Conservation (phyloP, 2,329 filamentous ascomycete genomes). For the Microdochium paspali region DNA sequence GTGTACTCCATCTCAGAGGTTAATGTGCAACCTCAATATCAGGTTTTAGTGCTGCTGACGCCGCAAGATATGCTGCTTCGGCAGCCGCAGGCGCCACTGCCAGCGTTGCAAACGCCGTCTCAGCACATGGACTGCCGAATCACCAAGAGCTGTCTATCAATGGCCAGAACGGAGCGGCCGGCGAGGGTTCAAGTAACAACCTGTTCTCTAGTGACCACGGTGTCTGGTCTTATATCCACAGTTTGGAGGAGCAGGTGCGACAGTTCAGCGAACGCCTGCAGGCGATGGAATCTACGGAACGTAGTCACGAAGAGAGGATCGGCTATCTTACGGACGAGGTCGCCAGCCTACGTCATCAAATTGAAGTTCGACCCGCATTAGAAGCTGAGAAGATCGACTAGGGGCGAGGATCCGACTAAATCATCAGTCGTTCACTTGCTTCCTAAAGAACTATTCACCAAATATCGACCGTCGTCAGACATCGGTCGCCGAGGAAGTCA, state of each 20-base stretch:
- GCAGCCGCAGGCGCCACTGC: slow-evolving; percentile 12
- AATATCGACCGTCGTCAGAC: too few relatives aligned
- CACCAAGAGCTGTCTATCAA: not conserved
- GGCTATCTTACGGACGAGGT: slow-evolving; percentile 24
- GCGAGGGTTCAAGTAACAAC: slow-evolving; percentile 52
- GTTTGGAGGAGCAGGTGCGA: slow-evolving; percentile 52
- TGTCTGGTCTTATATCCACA: slow-evolving; percentile 64
- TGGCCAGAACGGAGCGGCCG: slow-evolving; percentile 43
- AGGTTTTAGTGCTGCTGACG: slow-evolving; percentile 18
- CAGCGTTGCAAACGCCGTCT: slow-evolving; percentile 1
- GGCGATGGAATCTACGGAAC: slow-evolving; percentile 29
- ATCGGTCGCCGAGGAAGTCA: too few relatives aligned
- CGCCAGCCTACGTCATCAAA: slow-evolving; percentile 19
- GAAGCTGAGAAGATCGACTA: slow-evolving; percentile 11
- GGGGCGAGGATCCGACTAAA: not conserved
- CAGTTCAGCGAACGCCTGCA: slow-evolving; percentile 33
- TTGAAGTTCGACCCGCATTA: slow-evolving; percentile 13
- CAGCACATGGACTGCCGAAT: not conserved
- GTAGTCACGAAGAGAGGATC: slow-evolving; percentile 25
- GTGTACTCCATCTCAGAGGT: not conserved
- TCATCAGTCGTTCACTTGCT: not conserved
- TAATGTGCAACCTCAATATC: slow-evolving; percentile 12
- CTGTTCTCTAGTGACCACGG: slow-evolving; percentile 56
- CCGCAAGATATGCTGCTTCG: slow-evolving; percentile 17
- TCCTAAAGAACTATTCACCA: not conserved